These are phyloP conservation scores for Bretziella fagacearum DNA, from an alignment of 2,329 filamentous ascomycete genomes.

Conservation along the genomic window DNA sequence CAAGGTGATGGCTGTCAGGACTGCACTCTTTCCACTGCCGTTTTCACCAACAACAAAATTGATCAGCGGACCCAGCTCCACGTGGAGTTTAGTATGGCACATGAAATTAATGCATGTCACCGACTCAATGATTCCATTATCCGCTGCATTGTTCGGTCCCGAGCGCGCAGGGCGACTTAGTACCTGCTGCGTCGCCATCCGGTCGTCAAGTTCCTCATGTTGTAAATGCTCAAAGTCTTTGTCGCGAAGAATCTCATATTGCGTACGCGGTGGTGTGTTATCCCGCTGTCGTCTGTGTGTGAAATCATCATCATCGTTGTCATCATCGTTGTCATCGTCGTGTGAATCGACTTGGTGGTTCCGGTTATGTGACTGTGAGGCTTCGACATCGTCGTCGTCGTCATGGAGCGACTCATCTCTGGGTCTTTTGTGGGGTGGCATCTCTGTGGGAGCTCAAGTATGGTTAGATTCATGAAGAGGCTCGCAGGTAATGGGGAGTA, in stretches of 20 bases:
- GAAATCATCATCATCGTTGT: conserved; percentile 21
- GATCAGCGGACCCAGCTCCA: conserved; percentile 79
- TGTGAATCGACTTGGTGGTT: background rate
- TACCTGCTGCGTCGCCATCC: conserved; percentile 47
- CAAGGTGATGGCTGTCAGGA: conserved; percentile 79
- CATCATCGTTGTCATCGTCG: background rate
- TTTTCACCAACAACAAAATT: conserved; percentile 98
- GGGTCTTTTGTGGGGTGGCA: background rate
- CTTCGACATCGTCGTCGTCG: conserved; percentile 15
- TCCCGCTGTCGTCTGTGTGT: conserved; percentile 19
- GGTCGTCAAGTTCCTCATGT: conserved; percentile 41
- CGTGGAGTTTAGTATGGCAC: conserved; percentile 72
- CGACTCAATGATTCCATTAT: conserved; percentile 74
- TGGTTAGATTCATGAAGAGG: no score
- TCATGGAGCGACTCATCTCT: background rate
- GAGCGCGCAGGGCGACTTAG: conserved; percentile 18
- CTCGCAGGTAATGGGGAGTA: no score
- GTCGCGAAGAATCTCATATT: conserved; percentile 46
- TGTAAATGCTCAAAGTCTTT: conserved; percentile 40
- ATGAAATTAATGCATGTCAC: conserved; percentile 89
- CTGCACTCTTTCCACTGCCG: conserved; percentile 91
- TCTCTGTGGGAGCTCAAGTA: background rate
- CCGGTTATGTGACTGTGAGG: background rate
- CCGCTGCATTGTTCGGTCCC: conserved; percentile 56
- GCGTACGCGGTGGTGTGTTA: conserved; percentile 32